Conservation (phyloP, 2,329 filamentous ascomycete species). For the Xylariaceae sp. region DNA sequence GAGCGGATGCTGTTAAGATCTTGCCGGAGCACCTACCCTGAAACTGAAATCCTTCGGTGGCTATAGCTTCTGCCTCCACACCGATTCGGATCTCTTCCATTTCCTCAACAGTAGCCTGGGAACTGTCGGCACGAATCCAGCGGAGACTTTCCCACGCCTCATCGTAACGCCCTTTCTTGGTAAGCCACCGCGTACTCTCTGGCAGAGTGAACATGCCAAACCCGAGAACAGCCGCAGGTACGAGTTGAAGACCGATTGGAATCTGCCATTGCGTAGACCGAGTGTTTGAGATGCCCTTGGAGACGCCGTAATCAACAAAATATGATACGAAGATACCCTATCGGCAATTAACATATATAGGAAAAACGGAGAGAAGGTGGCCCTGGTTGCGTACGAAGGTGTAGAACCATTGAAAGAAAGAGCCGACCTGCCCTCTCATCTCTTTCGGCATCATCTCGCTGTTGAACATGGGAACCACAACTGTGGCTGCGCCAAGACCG, state of each 20-base stretch:
- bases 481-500: conserved; percentile 43
- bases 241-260: conserved; percentile 59
- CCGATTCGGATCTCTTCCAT: conserved; percentile 58
- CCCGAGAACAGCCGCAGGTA: conserved; percentile 54
- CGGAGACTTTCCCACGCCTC: conserved; percentile 55
- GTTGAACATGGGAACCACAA: conserved; percentile 50
- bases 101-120: conserved; percentile 47
- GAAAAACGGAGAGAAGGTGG: neutral
- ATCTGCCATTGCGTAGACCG: conserved; percentile 60
- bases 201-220: conserved; percentile 55
- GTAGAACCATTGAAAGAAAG: conserved; percentile 59
- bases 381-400: conserved; percentile 32
- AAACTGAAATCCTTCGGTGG: conserved; percentile 51
- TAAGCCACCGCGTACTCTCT: conserved; percentile 59
- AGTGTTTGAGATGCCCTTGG: conserved; percentile 40
- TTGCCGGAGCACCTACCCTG: conserved; percentile 26
- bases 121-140: conserved; percentile 57
- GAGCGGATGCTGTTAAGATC: neutral
- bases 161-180: conserved; percentile 50
- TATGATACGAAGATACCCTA: conserved; percentile 57
- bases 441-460: conserved; percentile 51
- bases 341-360: conserved; percentile 9
- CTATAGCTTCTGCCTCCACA: conserved; percentile 53
- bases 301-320: conserved; percentile 59
- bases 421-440: conserved; percentile 55